Evolutionary conservation across 768 basidiomycete species (phyloP).

Genomic region (Lentinula detonsa): DNA sequence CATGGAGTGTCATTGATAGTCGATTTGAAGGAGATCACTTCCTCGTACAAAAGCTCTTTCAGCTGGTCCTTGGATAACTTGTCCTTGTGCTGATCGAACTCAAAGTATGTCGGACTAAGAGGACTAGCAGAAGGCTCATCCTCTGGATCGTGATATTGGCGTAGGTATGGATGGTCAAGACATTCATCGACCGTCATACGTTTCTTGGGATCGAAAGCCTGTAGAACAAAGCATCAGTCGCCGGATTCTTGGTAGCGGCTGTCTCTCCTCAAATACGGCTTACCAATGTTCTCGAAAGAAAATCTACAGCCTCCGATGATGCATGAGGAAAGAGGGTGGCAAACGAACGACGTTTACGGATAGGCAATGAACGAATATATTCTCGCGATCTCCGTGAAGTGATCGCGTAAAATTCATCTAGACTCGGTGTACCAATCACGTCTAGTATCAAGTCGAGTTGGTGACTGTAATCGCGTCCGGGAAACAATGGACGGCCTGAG

Average conservation of each 20-base stretch:
- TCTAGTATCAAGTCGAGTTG: constrained; percentile 87
- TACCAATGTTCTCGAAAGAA: constrained; percentile 66
- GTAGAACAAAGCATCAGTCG: neutral
- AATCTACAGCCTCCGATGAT: constrained; percentile 65
- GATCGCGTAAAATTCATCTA: constrained; percentile 90
- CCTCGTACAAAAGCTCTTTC: constrained; percentile 79
- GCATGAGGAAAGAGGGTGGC: constrained; percentile 72
- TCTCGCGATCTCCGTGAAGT: constrained; percentile 80
- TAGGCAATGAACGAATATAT: constrained; percentile 82
- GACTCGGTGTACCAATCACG: constrained; percentile 82
- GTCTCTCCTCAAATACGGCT: constrained; percentile 9
- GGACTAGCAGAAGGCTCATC: constrained; percentile 81
- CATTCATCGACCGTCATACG: constrained; percentile 80
- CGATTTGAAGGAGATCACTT: constrained; percentile 73
- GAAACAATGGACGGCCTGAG: constrained; percentile 78
- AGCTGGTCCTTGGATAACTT: constrained; percentile 72
- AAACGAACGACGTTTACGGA: constrained; percentile 72
- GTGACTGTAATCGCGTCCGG: constrained; percentile 82
- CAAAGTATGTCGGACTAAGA: constrained; percentile 81
- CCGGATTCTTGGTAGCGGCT: neutral
- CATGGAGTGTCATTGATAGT: constrained; percentile 36
- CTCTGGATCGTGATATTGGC: constrained; percentile 81
- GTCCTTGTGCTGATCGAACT: constrained; percentile 81
- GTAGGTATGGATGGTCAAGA: constrained; percentile 75
- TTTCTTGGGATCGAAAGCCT: constrained; percentile 88